Evolutionary conservation across 495 filamentous ascomycete species (phyloP), one percentile per base, ranked within the genome.

Genomic region (Tuber microsphaerosporum): DNA sequence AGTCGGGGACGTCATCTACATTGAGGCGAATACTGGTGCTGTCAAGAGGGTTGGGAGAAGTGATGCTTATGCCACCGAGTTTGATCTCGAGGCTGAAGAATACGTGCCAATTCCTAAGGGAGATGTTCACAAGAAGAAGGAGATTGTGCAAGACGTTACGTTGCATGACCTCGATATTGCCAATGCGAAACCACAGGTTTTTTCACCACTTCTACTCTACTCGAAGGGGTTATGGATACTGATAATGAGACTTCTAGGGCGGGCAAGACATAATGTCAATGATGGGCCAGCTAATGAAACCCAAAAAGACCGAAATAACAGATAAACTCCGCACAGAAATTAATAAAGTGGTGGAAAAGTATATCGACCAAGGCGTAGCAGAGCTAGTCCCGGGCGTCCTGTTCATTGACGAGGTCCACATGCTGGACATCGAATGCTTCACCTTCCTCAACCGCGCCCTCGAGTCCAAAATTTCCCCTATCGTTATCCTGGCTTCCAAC

Each of bases 251-350:
- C 75, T 17, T 69, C 56, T 87, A 97, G 86, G 94, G 95, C 45
- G 95, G 95, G 74, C 95, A 99, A 86, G 95, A 99, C 84, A 94
- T 99, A 74, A 97, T 99, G 94, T 96, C 92, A 84, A 97, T 99
- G 95, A 97, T 99, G 93, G 94, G 94, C 76, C 94, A 98, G 83
- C 86, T 99, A 77, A 97, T 97, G 92, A 97, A 97, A 87, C 95
- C 95, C 75, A 95, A 96, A 87, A 97, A 97, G 88, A 98, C 94
- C 17, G 94, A 98, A 83, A 97, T 98, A 79, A 98, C 94, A 46
- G 94, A 98, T 83, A 98, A 99, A 86, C 85, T 99, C 82, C 89
- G 95, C 71, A 87, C 88, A 73, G 95, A 99, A 86, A 97, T 99
- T 86, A 96, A 99, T 88, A 98, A 97, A 86, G 94, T 98, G 9